Evolutionary conservation across 441 rosid genomes (phyloP), one percentile per base, ranked within the genome.

Genomic region (Gossypium trilobum): DNA sequence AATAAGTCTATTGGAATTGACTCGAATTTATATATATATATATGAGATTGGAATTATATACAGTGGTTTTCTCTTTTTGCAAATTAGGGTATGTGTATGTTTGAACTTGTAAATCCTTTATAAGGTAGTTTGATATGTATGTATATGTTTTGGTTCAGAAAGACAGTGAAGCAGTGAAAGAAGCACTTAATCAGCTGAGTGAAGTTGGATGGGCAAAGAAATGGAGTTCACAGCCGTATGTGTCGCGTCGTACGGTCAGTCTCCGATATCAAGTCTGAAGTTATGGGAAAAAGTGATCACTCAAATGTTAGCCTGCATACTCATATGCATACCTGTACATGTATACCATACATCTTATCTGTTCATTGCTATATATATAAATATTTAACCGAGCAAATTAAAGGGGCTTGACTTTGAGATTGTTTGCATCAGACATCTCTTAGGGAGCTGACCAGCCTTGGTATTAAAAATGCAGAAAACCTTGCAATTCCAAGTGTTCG

Each of bases 241-340:
- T 93, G 68, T 93, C 97, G n/a, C 90, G 96, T 33, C 97, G 98
- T 72, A 85, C 90, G 91, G 98, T 93, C 89, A 74, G 88, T 85
- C 77, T 76, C 64, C 74, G 2, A 33, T 68, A 64, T 46, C 55
- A 65, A 68, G 58, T 62, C 29, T 74, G 74, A 75, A 62, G 70
- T 76, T 68, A 42, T 66, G 77, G 73, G 73, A 74, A 51, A 61
- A 54, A 64, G 61, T 63, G 58, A 33, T 72, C 63, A 71, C 39
- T 42, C 61, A 25, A 74, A 71, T 64, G 27, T 73, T 56, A 44
- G 56, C 57, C 59, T 64, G 20, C 66, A 55, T 72, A 46, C 19
- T n/a, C 11, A 29, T 25, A 23, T 73, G 60, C 78, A 73, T 74
- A 16, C 66, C 68, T 68, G 73, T 74, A 59, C 55, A 78, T 42